Percentiles rank a stretch among this genome's conserved stretches.
phyloP scores from a whole-genome alignment of 805 yeast genomes.

The Candida saitoana region DNA sequence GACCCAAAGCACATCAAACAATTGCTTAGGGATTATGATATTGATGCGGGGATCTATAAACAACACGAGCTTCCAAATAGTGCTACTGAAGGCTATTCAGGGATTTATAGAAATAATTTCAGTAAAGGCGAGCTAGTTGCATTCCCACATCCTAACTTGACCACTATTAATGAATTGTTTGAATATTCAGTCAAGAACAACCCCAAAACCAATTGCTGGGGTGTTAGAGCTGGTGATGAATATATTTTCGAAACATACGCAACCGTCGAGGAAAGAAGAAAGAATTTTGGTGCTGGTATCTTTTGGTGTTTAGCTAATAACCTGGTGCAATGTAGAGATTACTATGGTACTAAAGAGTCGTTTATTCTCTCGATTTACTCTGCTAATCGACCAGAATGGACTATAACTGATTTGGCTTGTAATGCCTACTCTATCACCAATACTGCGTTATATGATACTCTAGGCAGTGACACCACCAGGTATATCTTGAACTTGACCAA shows the following conservation, averaged over 20 bases:
- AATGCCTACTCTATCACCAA: constrained; percentile 40
- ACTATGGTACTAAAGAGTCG: constrained; percentile 10
- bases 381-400: constrained; percentile 65
- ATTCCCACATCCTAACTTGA: constrained; percentile 39
- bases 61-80: constrained; percentile 16
- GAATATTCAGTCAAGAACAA: constrained; percentile 33
- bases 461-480: constrained; percentile 54
- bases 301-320: constrained; percentile 29
- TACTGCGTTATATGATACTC: constrained; percentile 30
- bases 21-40: constrained; percentile 10
- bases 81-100: constrained; percentile 20
- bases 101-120: constrained; percentile 25
- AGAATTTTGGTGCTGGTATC: constrained; percentile 35
- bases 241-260: constrained; percentile 26
- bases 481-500: constrained; percentile 60
- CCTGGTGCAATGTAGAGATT: constrained; percentile 12
- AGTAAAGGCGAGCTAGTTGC: constrained; percentile 25
- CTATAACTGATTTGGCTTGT: constrained; percentile 66
- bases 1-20: constrained; percentile 10
- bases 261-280: constrained; percentile 20
- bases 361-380: constrained; percentile 57
- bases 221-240: constrained; percentile 34
- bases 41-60: constrained; percentile 6
- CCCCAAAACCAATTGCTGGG: constrained; percentile 42
- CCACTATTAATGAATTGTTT: constrained; percentile 45